These are phyloP conservation scores for Diaporthe australafricana DNA, from an alignment of 2,329 filamentous ascomycete genomes.

Conservation along the genomic window DNA sequence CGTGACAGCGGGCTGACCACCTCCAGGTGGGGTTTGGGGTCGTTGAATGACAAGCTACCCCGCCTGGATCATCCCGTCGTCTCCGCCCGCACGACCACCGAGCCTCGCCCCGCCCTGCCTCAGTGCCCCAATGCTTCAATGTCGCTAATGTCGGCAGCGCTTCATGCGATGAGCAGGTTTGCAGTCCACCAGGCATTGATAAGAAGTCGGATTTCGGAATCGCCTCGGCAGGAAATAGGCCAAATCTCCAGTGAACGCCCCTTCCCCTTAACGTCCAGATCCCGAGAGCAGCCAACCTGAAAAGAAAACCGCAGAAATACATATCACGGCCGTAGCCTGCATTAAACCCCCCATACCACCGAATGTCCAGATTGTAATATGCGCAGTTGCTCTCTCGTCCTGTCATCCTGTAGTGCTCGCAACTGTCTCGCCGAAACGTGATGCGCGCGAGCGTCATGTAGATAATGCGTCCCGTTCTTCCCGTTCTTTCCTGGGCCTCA, in stretches of 20 bases:
- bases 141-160: not conserved
- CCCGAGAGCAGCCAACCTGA: not conserved
- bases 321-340: not conserved
- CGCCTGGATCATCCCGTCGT: conserved; percentile 27
- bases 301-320: not conserved
- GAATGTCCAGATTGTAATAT: not conserved
- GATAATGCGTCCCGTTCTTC: not conserved
- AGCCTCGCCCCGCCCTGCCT: conserved; percentile 12
- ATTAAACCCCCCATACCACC: not conserved
- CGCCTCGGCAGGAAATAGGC: not conserved
- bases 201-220: not conserved
- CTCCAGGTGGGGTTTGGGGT: conserved; percentile 10
- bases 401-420: not conserved
- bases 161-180: conserved; percentile 8
- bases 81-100: conserved; percentile 9
- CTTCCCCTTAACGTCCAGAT: not conserved
- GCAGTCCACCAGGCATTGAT: not conserved
- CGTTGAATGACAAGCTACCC: conserved; percentile 21
- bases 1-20: conserved; percentile 28
- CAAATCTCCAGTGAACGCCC: not conserved
- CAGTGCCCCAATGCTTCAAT: not conserved
- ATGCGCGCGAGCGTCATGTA: not conserved
- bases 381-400: not conserved
- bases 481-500: not conserved
- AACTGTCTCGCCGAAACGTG: not conserved